phyloP scores from a whole-genome alignment of 176 grass and related monocot genomes.

The Carex littledalei region DNA sequence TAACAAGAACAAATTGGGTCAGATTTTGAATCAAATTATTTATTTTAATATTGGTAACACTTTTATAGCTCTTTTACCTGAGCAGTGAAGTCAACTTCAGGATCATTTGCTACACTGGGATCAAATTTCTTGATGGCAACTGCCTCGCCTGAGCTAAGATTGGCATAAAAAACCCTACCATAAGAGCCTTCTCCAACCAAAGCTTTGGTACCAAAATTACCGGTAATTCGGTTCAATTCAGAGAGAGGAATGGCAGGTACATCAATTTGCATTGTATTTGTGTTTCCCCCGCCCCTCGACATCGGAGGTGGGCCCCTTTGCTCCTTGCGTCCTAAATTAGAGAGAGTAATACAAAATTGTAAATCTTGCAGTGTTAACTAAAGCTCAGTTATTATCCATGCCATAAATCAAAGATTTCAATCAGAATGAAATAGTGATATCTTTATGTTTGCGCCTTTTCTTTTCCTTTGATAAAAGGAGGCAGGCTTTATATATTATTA shows the following conservation, averaged over 20 bases:
- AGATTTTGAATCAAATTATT: neutral
- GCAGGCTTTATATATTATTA: neutral
- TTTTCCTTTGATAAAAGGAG: neutral
- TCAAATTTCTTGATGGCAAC: slow-evolving; percentile 82
- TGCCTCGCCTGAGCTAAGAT: slow-evolving; percentile 43
- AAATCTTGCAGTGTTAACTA: neutral
- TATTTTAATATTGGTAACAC: too few species aligned
- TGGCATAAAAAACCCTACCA: slow-evolving; percentile 77
- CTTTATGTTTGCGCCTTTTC: neutral
- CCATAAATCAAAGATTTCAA: neutral
- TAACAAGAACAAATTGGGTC: neutral
- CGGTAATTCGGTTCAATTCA: slow-evolving; percentile 67
- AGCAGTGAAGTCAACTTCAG: slow-evolving; percentile 65
- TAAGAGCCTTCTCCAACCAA: slow-evolving; percentile 90
- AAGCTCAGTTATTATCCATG: neutral
- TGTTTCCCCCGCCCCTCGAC: slow-evolving; percentile 35
- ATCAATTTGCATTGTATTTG: slow-evolving; percentile 64
- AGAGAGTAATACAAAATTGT: neutral
- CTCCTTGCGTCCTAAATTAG: slow-evolving; percentile 17
- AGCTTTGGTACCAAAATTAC: slow-evolving; percentile 52
- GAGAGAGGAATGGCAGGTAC: slow-evolving; percentile 45
- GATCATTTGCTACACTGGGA: slow-evolving; percentile 47
- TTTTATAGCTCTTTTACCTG: slow-evolving; percentile 27
- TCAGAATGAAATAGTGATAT: neutral
- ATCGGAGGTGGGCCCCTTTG: slow-evolving; percentile 51